phyloP scores from a whole-genome alignment of 2,329 filamentous ascomycete genomes.

The Arthrobotrys sinensis region DNA sequence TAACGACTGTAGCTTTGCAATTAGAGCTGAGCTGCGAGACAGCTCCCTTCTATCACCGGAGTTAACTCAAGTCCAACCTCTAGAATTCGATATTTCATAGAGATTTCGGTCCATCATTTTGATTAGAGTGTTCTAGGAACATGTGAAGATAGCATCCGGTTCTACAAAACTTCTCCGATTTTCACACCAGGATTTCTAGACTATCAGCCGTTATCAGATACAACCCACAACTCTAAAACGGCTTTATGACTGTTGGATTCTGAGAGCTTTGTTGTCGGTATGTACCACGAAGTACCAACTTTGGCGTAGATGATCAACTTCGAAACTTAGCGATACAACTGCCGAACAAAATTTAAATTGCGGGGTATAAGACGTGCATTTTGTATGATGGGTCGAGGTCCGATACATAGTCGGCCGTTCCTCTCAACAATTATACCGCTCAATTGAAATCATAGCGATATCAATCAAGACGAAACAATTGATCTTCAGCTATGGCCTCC shows the following conservation, averaged over 20 bases:
- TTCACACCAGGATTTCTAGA: no score
- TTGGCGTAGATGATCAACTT: not conserved
- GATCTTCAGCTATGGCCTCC: slow-evolving; percentile 23
- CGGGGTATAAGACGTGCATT: no score
- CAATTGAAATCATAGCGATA: not conserved
- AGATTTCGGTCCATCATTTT: no score
- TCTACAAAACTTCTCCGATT: no score
- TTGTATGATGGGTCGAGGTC: no score
- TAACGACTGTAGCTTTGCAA: not conserved
- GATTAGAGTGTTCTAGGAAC: not conserved
- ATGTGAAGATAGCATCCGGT: not conserved
- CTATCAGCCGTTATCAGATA: not conserved
- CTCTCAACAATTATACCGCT: not conserved
- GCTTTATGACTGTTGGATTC: no score
- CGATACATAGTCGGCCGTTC: not conserved
- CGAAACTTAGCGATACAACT: slow-evolving; percentile 7
- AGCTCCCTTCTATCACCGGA: slow-evolving; percentile 10
- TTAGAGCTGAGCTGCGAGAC: not conserved
- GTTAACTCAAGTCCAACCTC: slow-evolving; percentile 16
- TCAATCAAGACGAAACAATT: not conserved
- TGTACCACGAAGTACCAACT: no score
- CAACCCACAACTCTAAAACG: no score
- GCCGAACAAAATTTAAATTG: slow-evolving; percentile 1
- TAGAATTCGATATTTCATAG: not conserved
- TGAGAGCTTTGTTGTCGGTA: no score